A percentile compares a stretch with the other conserved stretches of the same genome.
These are phyloP conservation scores for Terfezia claveryi DNA, from an alignment of 495 filamentous ascomycete species.

Conservation along the genomic window DNA sequence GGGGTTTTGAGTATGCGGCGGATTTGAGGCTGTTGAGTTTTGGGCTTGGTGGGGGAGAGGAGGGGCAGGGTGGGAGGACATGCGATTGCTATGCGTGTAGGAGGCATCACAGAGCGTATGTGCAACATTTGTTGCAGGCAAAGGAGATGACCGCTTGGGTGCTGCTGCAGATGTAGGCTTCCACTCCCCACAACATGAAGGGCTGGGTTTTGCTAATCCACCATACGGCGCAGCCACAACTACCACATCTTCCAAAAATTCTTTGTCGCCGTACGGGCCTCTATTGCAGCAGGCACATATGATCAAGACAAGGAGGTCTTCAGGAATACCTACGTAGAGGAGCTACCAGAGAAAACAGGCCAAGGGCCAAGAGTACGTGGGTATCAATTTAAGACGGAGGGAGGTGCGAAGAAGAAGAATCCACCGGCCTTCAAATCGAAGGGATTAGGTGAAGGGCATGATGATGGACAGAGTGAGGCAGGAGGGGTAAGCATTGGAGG, in stretches of 20 bases:
- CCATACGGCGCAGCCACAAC: slow-evolving; percentile 38
- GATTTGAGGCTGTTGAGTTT: slow-evolving; percentile 35
- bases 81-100: slow-evolving; percentile 74
- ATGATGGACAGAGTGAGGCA: slow-evolving; percentile 13
- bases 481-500: slow-evolving; percentile 8
- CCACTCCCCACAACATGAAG: neutral
- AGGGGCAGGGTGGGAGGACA: neutral
- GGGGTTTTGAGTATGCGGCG: slow-evolving; percentile 33
- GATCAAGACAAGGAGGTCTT: slow-evolving; percentile 38
- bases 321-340: slow-evolving; percentile 34
- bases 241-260: slow-evolving; percentile 46
- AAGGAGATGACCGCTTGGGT: slow-evolving; percentile 96
- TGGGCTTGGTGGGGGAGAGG: slow-evolving; percentile 4
- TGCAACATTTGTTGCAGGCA: slow-evolving; percentile 65
- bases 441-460: slow-evolving; percentile 1
- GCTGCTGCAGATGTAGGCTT: slow-evolving; percentile 43
- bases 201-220: neutral
- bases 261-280: slow-evolving; percentile 44
- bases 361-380: slow-evolving; percentile 64
- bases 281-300: slow-evolving; percentile 39
- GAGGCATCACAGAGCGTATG: slow-evolving; percentile 62
- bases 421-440: slow-evolving; percentile 32
- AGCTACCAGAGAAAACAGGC: slow-evolving; percentile 50
- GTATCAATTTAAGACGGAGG: slow-evolving; percentile 55
- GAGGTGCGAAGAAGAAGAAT: slow-evolving; percentile 44